Evolutionary conservation across 495 filamentous ascomycete species (phyloP).

Genomic region (Rostrohypoxylon terebratum): DNA sequence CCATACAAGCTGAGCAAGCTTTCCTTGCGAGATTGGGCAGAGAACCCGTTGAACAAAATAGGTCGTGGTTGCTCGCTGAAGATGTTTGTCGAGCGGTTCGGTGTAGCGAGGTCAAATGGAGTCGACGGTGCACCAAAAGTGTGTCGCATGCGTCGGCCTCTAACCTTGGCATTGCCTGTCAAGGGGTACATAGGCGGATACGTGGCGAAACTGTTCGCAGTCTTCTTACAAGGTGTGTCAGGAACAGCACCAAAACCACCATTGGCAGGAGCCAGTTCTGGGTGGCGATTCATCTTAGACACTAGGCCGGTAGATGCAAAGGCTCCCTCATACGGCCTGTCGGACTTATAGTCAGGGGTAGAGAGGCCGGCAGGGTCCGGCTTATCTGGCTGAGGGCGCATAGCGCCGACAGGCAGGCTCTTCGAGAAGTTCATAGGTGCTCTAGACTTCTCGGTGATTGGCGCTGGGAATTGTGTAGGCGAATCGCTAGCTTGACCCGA

Average conservation of each 20-base stretch:
- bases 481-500: conserved; percentile 82
- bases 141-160: conserved; percentile 56
- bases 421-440: conserved; percentile 76
- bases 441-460: conserved; percentile 62
- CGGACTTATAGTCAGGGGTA: conserved; percentile 86
- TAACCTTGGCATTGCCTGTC: conserved; percentile 62
- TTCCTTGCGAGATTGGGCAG: conserved; percentile 67
- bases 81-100: conserved; percentile 33
- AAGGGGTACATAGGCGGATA: conserved; percentile 63
- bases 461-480: conserved; percentile 72
- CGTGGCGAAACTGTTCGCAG: conserved; percentile 71
- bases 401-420: conserved; percentile 71
- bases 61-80: conserved; percentile 47
- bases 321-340: conserved; percentile 83
- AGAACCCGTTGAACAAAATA: conserved; percentile 53
- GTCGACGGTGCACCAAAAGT: conserved; percentile 64
- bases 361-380: conserved; percentile 62
- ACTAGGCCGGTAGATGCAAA: conserved; percentile 96
- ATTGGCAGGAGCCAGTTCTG: conserved; percentile 54
- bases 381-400: conserved; percentile 39
- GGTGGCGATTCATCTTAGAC: conserved; percentile 78
- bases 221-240: conserved; percentile 95
- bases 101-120: conserved; percentile 61
- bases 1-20: conserved; percentile 84
- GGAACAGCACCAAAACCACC: conserved; percentile 68